Base-by-base conservation (phyloP, 2,329 filamentous ascomycete species). In the Colletotrichum brevisporum region DNA sequence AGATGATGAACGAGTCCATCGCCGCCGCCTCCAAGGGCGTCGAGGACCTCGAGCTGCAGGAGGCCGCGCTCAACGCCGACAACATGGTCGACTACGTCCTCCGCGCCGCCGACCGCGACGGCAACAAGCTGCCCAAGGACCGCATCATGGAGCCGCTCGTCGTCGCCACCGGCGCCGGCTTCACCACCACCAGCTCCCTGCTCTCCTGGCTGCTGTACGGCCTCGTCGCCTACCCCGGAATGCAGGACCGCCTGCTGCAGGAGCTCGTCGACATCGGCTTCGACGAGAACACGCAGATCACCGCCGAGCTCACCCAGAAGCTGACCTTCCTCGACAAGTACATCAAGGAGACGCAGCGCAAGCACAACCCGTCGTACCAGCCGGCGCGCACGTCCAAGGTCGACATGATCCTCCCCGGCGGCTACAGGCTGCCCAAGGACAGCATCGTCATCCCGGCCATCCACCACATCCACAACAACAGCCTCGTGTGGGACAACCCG, bases 351-450 rank as follows among this genome's bases (percentile, higher is more conserved):
- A 88, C 83, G 1, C 88, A 89, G 74, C 83, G 89, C 2, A 80
- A 81, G 3, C 88, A 90, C 78, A 90, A 88, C 76, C 86, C 89
- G 0, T 88, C 86, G 0, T 91, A 86, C 78, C 89, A 91, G 72
- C 86, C 89, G 0, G 89, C 81, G 1, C 86, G 89, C 36, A 90
- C 86, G 1, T 79, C 88, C 2, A 85, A 85, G 69, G 78, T 78
- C 4, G 88, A 90, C 73, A 77, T 88, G 64, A 81, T 91, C 27
- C 77, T 91, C 0, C 89, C 89, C 0, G 89, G 88, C 0, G 89
- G 88, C 0, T 90, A 89, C 79, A 83, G 81, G 63, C 74, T 91
- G 0, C 85, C 87, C 31, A 81, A 82, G 61, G 86, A 83, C 71
- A 74, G 82, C 0, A 79, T 90, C 39, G 79, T 90, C 36, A 86